Base-by-base conservation (phyloP, 768 basidiomycete species). In the Jaapia argillacea region DNA sequence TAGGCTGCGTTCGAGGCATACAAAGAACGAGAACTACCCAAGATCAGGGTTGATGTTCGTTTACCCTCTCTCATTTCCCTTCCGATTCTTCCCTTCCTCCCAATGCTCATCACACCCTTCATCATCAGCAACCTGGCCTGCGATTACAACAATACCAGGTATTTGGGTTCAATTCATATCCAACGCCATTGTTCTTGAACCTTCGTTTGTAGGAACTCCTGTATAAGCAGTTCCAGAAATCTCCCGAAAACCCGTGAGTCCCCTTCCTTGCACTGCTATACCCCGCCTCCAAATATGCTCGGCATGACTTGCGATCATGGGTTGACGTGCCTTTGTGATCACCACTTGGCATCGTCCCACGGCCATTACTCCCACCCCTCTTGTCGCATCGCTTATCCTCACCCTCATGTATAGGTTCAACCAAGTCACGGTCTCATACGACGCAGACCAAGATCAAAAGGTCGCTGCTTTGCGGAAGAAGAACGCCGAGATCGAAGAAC, bases 201-300 rank as follows among this genome's bases (percentile, higher is more conserved):
- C 24, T 33, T 41, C 21, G 16, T 10, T 41, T 16, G 22, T 43
- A 90, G 77, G 92, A 97, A 47, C 64, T 91, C 40, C 65, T 96
- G 39, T 83, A 77, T 75, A 96, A 94, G 64, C 80, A 89, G 60
- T 97, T 97, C 79, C 88, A 96, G 62, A 97, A 96, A 62, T 82
- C 87, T 1, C 88, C 91, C 0, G 92, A 96, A 48, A 96, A 96
- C 62, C 87, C 92, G 91, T 93, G 64, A 57, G 84, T 61, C 1
- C 13, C 37, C n/a, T n/a, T n/a, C n/a, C n/a, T n/a, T n/a, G n/a
- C n/a, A n/a, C n/a, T n/a, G n/a, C n/a, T n/a, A n/a, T n/a, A n/a
- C n/a, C n/a, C n/a, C n/a, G n/a, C n/a, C n/a, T n/a, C n/a, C n/a
- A n/a, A n/a, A n/a, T n/a, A n/a, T n/a, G n/a, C n/a, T n/a, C n/a